Conservation (phyloP, 768 basidiomycete species). For the Rossbeevera mucosa region DNA sequence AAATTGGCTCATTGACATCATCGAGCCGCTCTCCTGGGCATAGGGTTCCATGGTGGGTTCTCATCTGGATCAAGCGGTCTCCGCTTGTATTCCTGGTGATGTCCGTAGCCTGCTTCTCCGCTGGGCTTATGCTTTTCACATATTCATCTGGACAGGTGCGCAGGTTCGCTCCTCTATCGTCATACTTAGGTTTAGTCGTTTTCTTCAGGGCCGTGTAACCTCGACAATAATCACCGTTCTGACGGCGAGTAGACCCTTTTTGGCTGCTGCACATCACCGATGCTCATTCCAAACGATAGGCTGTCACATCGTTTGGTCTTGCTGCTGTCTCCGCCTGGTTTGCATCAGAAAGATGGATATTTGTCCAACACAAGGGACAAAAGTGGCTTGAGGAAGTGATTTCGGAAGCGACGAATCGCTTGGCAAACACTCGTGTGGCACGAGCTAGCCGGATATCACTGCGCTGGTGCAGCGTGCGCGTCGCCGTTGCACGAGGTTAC, state of each 20-base stretch:
- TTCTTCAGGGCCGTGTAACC: constrained; percentile 49
- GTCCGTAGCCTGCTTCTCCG: constrained; percentile 78
- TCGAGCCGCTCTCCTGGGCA: constrained; percentile 49
- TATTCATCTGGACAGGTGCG: constrained; percentile 69
- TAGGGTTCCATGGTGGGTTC: constrained; percentile 54
- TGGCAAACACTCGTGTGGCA: constrained; percentile 26
- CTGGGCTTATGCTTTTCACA: constrained; percentile 71
- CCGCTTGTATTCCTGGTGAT: constrained; percentile 80
- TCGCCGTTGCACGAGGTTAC: constrained; percentile 17
- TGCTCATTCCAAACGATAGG: constrained; percentile 19
- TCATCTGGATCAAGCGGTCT: constrained; percentile 83
- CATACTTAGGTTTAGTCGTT: constrained; percentile 12
- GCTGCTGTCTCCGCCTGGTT: constrained; percentile 52
- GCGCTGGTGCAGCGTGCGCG: constrained; percentile 22
- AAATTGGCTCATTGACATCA: constrained; percentile 18
- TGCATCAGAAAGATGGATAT: constrained; percentile 48
- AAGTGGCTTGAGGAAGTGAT: constrained; percentile 49
- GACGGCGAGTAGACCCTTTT: constrained; percentile 36
- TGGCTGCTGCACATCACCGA: not conserved
- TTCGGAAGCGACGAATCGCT: constrained; percentile 22
- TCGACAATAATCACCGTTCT: constrained; percentile 73
- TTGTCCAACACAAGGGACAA: constrained; percentile 43
- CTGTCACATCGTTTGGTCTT: constrained; percentile 40
- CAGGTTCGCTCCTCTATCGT: constrained; percentile 19
- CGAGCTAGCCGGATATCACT: constrained; percentile 22